These are phyloP conservation scores for Cystofilobasidium bisporidii DNA, from an alignment of 768 basidiomycete species.

Conservation along the genomic window DNA sequence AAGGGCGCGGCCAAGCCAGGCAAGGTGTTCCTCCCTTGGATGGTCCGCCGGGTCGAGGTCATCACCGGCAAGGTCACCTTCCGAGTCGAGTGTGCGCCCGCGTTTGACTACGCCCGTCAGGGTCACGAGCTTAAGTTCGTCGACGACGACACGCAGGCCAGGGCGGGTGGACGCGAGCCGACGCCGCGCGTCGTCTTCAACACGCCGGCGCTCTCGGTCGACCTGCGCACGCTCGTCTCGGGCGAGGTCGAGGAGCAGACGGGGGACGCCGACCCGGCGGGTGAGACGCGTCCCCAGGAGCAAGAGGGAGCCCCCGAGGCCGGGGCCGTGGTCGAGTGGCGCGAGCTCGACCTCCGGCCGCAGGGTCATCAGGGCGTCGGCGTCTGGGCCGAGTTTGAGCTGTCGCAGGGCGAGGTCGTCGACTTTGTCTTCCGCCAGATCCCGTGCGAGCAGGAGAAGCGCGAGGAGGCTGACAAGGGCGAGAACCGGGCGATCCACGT, in stretches of 20 bases:
- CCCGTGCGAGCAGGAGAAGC: not conserved
- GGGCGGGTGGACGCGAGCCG: conserved; percentile 40
- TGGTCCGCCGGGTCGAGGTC: conserved; percentile 47
- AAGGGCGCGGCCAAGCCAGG: conserved; percentile 27
- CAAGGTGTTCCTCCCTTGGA: conserved; percentile 35
- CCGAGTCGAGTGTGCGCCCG: conserved; percentile 65
- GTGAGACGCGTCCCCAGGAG: not conserved
- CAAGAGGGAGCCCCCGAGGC: conserved; percentile 20
- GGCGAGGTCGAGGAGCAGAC: conserved; percentile 8
- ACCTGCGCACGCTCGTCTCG: conserved; percentile 23
- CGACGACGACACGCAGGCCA: conserved; percentile 40
- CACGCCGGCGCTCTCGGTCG: conserved; percentile 36
- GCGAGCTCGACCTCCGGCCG: conserved; percentile 51
- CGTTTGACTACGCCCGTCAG: conserved; percentile 86
- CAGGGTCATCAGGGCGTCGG: conserved; percentile 68
- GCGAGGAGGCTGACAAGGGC: not conserved
- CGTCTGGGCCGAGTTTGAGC: conserved; percentile 50
- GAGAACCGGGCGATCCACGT: conserved; percentile 36
- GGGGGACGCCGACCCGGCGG: not conserved
- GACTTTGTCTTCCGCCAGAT: conserved; percentile 1
- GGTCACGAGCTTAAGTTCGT: conserved; percentile 31
- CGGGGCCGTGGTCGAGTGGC: conserved; percentile 42
- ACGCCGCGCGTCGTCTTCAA: conserved; percentile 40
- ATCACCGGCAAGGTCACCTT: conserved; percentile 73
- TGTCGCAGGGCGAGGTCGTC: conserved; percentile 50